These are phyloP conservation scores for Leccinum fallax DNA, from an alignment of 1,284 basidiomycete species.

Conservation along the genomic window DNA sequence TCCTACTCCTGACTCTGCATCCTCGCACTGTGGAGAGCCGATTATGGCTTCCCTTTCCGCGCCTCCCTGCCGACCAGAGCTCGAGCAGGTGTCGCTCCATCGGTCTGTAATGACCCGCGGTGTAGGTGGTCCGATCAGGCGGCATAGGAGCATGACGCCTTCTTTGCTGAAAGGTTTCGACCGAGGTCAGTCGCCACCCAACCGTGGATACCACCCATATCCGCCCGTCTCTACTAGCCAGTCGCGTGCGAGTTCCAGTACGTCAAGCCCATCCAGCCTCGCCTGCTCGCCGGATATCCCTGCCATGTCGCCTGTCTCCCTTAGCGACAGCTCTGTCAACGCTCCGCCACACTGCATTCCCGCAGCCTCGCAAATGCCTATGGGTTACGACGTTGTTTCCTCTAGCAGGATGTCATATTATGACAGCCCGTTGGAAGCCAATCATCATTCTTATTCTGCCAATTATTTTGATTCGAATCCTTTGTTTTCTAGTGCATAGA, in stretches of 20 bases:
- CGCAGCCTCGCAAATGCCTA: slow-evolving; percentile 18
- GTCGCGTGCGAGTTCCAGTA: slow-evolving; percentile 32
- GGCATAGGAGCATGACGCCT: slow-evolving; percentile 77
- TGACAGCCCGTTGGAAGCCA: slow-evolving; percentile 27
- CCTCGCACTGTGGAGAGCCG: slow-evolving; percentile 40
- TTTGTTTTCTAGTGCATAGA: slow-evolving; percentile 33
- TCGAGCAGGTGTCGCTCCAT: slow-evolving; percentile 44
- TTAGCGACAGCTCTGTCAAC: slow-evolving; percentile 15
- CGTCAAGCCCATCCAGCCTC: slow-evolving; percentile 34
- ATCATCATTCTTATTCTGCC: slow-evolving; percentile 23
- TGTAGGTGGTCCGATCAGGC: slow-evolving; percentile 58
- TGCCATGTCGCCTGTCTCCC: slow-evolving; percentile 26
- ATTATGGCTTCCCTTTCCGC: slow-evolving; percentile 57
- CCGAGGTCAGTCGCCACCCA: slow-evolving; percentile 32
- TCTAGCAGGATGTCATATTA: slow-evolving; percentile 32
- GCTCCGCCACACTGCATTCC: slow-evolving; percentile 28
- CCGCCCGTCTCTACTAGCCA: slow-evolving; percentile 21
- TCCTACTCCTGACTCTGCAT: slow-evolving; percentile 38
- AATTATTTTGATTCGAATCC: slow-evolving; percentile 28
- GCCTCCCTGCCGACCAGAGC: slow-evolving; percentile 65
- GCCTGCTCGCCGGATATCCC: slow-evolving; percentile 33
- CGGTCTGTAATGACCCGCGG: slow-evolving; percentile 29
- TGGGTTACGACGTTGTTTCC: slow-evolving; percentile 30
- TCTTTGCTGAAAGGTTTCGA: slow-evolving; percentile 47
- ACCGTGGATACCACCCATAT: slow-evolving; percentile 35